Base-by-base conservation (phyloP, 768 basidiomycete species). In the Coprinopsis cinerea region DNA sequence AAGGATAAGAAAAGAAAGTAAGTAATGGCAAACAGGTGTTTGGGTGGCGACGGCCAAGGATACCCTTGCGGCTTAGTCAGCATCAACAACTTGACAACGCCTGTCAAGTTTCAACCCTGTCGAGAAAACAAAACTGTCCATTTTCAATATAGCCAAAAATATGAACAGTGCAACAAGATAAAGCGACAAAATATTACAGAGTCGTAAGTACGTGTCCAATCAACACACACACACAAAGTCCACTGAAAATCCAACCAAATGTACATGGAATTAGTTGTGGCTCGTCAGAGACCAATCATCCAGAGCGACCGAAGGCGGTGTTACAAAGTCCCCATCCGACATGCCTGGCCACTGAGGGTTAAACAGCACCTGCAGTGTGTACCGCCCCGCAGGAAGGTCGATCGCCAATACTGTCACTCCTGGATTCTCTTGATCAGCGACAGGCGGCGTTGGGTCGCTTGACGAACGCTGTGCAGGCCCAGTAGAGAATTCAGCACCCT, bases 291-390 rank as follows among this genome's bases (percentile, higher is more conserved):
- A 74, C 95, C 95, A 97, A 55, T 66, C 67, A 53, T 74, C 78
- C 48, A 98, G 64, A 1, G 81, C 59, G 15, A 98, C 92, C 28
- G 73, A 73, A 7, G 74, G 68, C 0, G 93, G 93, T 11, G 81
- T 84, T 53, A 85, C 77, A 66, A 81, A 85, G 40, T 79, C 72
- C 44, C 61, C 64, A 2, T 59, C 59, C 28, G 78, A 69, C 73
- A 86, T 77, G 23, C 79, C 82, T 28, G 73, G 66, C 92, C 93
- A 97, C 60, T 95, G 88, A n/a, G 95, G 96, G 65, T 81, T 92
- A 71, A 98, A 87, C 62, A 98, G 64, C 45, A 97, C 84, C 68
- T 94, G 80, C 42, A 96, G 65, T 14, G 71, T 85, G 66, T 89
- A 84, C 41, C 69, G 67, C n/a, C 91, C 92, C 15, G 83, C 80